Conservation (phyloP, 192 early-diverging fungal species). For the Ambispora gerdemannii region DNA sequence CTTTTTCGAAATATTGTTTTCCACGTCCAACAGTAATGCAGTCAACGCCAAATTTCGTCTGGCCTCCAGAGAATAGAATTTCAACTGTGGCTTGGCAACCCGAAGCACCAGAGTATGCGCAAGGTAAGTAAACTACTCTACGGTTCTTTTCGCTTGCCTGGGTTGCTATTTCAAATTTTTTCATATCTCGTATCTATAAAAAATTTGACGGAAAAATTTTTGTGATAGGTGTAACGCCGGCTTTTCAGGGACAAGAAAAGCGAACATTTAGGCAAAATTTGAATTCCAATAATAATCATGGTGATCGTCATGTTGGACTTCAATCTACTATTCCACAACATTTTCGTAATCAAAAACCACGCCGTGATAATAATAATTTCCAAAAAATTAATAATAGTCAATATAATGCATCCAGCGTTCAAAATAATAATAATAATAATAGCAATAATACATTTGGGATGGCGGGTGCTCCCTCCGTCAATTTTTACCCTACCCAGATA, state of each 20-base stretch:
- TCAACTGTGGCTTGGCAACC: background rate
- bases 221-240: background rate
- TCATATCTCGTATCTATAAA: background rate
- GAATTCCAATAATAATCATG: background rate
- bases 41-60: background rate
- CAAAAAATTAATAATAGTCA: background rate
- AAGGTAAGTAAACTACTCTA: slow-evolving; percentile 1
- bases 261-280: background rate
- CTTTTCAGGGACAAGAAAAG: background rate
- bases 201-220: background rate
- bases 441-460: too few relatives aligned
- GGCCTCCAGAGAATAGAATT: background rate
- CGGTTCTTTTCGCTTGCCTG: background rate
- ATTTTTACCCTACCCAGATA: background rate
- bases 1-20: background rate
- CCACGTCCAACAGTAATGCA: background rate
- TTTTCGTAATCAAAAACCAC: background rate
- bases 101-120: background rate
- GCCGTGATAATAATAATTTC: background rate
- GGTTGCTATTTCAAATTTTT: background rate
- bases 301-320: background rate
- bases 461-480: background rate
- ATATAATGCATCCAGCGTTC: background rate
- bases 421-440: too few relatives aligned
- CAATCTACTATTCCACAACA: background rate